Evolutionary conservation across 2,329 filamentous ascomycete genomes (phyloP).

Genomic region (Arachnopeziza araneosa): DNA sequence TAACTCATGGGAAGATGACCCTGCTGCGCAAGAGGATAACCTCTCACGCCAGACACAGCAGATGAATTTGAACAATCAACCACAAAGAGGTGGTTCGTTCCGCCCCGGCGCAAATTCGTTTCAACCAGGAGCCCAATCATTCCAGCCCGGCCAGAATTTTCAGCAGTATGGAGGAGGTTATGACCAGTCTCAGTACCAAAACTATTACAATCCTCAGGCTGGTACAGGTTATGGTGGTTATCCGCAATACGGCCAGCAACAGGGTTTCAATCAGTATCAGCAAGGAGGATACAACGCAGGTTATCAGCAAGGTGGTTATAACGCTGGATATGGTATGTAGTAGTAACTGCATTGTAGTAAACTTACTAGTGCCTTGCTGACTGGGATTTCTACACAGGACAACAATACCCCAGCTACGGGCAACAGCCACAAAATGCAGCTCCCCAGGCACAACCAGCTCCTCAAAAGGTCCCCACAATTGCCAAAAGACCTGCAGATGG

Average conservation of each 20-base stretch:
- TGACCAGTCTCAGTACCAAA: constrained; percentile 49
- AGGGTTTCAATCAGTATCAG: constrained; percentile 44
- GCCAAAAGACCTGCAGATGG: constrained; percentile 55
- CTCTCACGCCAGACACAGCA: constrained; percentile 73
- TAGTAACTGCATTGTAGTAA: background rate
- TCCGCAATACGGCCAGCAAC: constrained; percentile 46
- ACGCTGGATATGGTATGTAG: constrained; percentile 36
- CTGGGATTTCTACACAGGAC: constrained; percentile 30
- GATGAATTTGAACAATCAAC: constrained; percentile 61
- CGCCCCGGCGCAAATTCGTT: constrained; percentile 64
- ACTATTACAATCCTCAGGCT: constrained; percentile 48
- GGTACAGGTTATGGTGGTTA: constrained; percentile 50
- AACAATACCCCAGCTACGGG: constrained; percentile 49
- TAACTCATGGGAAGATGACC: constrained; percentile 93
- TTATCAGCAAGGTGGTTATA: constrained; percentile 30
- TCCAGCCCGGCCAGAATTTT: constrained; percentile 67
- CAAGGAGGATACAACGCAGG: constrained; percentile 27
- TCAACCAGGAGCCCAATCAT: constrained; percentile 64
- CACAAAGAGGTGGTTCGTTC: constrained; percentile 47
- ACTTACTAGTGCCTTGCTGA: constrained; percentile 4
- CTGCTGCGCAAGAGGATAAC: constrained; percentile 67
- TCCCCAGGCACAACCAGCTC: constrained; percentile 34
- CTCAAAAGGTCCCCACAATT: constrained; percentile 52
- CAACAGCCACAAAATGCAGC: constrained; percentile 42
- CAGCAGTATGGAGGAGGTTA: constrained; percentile 54